A percentile compares a stretch with the other conserved stretches of the same genome.
These are phyloP conservation scores for Suillus bovinus DNA, from an alignment of 768 basidiomycete species.

Conservation along the genomic window DNA sequence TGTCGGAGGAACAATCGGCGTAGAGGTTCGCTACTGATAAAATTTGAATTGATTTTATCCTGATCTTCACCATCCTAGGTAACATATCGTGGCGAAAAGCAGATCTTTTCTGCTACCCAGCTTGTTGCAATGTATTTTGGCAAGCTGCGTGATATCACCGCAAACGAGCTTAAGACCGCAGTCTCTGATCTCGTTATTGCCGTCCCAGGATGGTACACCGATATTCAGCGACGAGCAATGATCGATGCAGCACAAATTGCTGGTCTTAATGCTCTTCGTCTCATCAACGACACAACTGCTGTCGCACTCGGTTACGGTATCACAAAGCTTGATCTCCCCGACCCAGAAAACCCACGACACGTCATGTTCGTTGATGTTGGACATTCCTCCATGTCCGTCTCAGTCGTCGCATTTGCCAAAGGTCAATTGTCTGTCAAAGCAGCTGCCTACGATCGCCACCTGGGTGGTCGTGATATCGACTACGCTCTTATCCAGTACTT, in stretches of 20 bases:
- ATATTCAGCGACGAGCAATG: slow-evolving; percentile 86
- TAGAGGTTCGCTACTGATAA: slow-evolving; percentile 55
- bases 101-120: slow-evolving; percentile 84
- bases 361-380: slow-evolving; percentile 96
- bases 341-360: slow-evolving; percentile 75
- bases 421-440: slow-evolving; percentile 86
- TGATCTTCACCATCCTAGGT: slow-evolving; percentile 52
- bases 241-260: slow-evolving; percentile 90
- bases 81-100: slow-evolving; percentile 80
- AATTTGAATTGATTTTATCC: slow-evolving; percentile 13
- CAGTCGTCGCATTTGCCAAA: slow-evolving; percentile 92
- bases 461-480: slow-evolving; percentile 97
- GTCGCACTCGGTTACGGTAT: slow-evolving; percentile 97
- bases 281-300: slow-evolving; percentile 98
- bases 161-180: slow-evolving; percentile 79
- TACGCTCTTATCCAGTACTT: slow-evolving; percentile 88
- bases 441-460: slow-evolving; percentile 88
- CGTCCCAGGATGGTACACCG: slow-evolving; percentile 96
- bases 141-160: slow-evolving; percentile 86
- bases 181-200: slow-evolving; percentile 95
- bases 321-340: slow-evolving; percentile 96
- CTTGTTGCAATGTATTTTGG: slow-evolving; percentile 89
- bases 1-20: slow-evolving; percentile 78
- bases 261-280: slow-evolving; percentile 85
- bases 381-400: slow-evolving; percentile 85